phyloP scores from a whole-genome alignment of 2,329 filamentous ascomycete genomes.

The Lizonia empirigonia region DNA sequence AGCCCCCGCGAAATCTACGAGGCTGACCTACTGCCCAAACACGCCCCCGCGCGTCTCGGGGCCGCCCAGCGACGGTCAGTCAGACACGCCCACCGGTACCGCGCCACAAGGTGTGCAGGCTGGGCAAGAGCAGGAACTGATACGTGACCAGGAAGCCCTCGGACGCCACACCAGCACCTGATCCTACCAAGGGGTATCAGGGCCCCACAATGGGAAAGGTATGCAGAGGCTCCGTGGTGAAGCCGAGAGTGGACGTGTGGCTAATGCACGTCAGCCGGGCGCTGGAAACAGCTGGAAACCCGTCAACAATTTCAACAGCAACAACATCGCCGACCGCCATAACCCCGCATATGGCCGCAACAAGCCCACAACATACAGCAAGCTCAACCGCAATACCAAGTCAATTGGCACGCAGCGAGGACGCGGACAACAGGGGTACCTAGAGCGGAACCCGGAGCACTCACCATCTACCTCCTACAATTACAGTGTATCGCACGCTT shows the following conservation, averaged over 20 bases:
- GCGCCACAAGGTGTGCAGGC: neutral
- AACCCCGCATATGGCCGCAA: neutral
- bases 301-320: constrained; percentile 15
- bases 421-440: constrained; percentile 16
- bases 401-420: constrained; percentile 14
- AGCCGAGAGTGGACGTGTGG: neutral
- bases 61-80: constrained; percentile 8
- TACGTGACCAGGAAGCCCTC: constrained; percentile 15
- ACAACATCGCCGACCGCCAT: neutral
- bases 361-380: constrained; percentile 24
- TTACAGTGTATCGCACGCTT: neutral
- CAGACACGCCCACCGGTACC: neutral
- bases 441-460: neutral
- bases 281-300: constrained; percentile 19
- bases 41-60: neutral
- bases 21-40: neutral
- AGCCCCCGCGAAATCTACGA: neutral
- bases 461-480: neutral
- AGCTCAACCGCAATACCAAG: constrained; percentile 1
- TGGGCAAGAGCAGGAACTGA: constrained; percentile 14
- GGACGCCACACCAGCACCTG: constrained; percentile 25
- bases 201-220: constrained; percentile 18
- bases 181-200: constrained; percentile 12
- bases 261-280: constrained; percentile 25
- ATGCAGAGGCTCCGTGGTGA: neutral